Evolutionary conservation across 306 rosid species (phyloP).

Genomic region (Cicer arietinum): DNA sequence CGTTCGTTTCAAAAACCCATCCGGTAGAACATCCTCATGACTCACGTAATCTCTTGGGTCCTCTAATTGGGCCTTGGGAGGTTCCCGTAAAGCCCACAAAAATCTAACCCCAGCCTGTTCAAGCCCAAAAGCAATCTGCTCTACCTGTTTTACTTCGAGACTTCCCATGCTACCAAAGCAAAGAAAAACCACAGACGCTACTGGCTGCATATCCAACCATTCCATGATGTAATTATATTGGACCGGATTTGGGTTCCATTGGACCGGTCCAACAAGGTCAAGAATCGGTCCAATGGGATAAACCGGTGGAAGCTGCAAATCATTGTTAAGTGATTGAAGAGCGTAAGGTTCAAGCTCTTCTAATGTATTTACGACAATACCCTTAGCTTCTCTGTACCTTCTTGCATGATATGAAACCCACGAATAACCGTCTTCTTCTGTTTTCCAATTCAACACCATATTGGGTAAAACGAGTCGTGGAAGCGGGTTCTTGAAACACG

Average conservation of each 20-base stretch:
- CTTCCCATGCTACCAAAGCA: slow-evolving; percentile 62
- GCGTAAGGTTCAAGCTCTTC: slow-evolving; percentile 52
- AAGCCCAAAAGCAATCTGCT: slow-evolving; percentile 51
- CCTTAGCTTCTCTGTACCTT: slow-evolving; percentile 53
- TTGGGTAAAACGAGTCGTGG: slow-evolving; percentile 48
- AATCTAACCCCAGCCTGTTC: slow-evolving; percentile 49
- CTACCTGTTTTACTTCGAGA: slow-evolving; percentile 35
- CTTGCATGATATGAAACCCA: slow-evolving; percentile 39
- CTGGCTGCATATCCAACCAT: slow-evolving; percentile 50
- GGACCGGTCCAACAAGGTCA: slow-evolving; percentile 44
- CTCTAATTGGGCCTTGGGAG: slow-evolving; percentile 46
- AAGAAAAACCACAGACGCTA: slow-evolving; percentile 43
- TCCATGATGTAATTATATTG: slow-evolving; percentile 6
- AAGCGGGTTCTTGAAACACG: slow-evolving; percentile 49
- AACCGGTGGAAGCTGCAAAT: slow-evolving; percentile 21
- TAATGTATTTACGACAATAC: slow-evolving; percentile 55
- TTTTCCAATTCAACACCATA: slow-evolving; percentile 23
- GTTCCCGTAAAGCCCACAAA: slow-evolving; percentile 58
- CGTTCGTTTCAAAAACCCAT: slow-evolving; percentile 56
- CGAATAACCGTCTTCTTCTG: not conserved
- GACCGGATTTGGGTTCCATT: slow-evolving; percentile 43
- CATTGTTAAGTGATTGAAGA: slow-evolving; percentile 29
- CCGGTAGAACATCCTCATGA: slow-evolving; percentile 30
- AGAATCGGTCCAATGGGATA: slow-evolving; percentile 51
- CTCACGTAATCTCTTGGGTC: slow-evolving; percentile 36